Percentiles rank a stretch among this genome's conserved stretches.
Conservation (phyloP, 129 eudicot species). For the Heracleum sosnowskyi region DNA sequence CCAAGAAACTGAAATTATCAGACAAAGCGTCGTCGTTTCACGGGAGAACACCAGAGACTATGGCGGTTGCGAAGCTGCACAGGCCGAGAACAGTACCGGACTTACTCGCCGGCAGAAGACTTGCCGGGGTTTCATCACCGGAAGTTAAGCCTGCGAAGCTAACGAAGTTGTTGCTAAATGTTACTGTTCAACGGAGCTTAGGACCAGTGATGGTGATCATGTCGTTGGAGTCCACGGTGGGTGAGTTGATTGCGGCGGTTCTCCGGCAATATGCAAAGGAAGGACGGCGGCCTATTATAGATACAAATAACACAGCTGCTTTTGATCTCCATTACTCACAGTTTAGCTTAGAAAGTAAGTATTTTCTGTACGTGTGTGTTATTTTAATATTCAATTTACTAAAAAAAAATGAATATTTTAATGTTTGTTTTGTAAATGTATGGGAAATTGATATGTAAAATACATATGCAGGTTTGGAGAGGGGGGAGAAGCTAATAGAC, state of each 20-base stretch:
- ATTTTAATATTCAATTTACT: no score
- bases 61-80: constrained; percentile 31
- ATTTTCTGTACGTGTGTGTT: no score
- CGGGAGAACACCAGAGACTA: constrained; percentile 32
- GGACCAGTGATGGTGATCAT: constrained; percentile 82
- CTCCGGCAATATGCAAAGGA: constrained; percentile 58
- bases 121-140: constrained; percentile 12
- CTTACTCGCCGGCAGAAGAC: constrained; percentile 27
- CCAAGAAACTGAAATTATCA: constrained; percentile 35
- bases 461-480: constrained; percentile 47
- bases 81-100: constrained; percentile 87
- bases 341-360: constrained; percentile 88
- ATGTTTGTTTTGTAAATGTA: not conserved
- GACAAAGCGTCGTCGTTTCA: constrained; percentile 68
- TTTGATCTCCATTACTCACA: constrained; percentile 92
- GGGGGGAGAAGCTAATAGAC: constrained; percentile 53
- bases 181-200: constrained; percentile 64
- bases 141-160: constrained; percentile 26
- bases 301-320: constrained; percentile 25
- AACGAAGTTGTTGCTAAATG: constrained; percentile 72
- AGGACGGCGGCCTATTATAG: constrained; percentile 51
- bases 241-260: constrained; percentile 55
- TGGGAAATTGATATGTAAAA: not conserved
- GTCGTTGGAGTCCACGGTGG: constrained; percentile 60
- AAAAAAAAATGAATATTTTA: no score